Conservation (phyloP, 2,329 filamentous ascomycete genomes). For the Sclerotinia trifoliorum region DNA sequence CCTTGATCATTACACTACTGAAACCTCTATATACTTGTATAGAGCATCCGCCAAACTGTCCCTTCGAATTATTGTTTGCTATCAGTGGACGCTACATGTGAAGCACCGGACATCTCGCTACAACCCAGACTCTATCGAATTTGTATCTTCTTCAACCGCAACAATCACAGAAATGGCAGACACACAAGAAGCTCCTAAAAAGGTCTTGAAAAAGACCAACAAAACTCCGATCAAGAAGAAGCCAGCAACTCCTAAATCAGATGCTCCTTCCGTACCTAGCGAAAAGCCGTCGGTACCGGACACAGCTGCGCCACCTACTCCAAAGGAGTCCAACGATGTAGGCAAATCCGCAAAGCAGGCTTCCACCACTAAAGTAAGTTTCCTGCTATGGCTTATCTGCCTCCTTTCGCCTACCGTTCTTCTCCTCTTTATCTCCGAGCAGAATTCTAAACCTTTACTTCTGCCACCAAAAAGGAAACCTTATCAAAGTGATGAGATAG, state of each 20-base stretch:
- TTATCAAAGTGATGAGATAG: slow-evolving; percentile 1
- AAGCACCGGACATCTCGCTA: slow-evolving; percentile 11
- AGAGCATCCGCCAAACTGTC: slow-evolving; percentile 15
- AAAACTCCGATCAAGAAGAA: slow-evolving; percentile 23
- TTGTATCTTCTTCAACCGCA: neutral
- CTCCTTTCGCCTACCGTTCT: slow-evolving; percentile 22
- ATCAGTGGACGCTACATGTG: slow-evolving; percentile 17
- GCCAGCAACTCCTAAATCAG: neutral
- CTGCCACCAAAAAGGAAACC: neutral
- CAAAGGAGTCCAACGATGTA: slow-evolving; percentile 18
- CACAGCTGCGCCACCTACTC: neutral
- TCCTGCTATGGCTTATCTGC: slow-evolving; percentile 20
- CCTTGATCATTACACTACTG: neutral
- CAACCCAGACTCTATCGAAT: slow-evolving; percentile 12
- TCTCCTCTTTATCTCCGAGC: slow-evolving; percentile 15
- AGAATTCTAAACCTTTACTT: neutral
- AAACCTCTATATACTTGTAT: slow-evolving; percentile 19
- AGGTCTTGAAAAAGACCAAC: slow-evolving; percentile 18
- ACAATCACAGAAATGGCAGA: slow-evolving; percentile 17
- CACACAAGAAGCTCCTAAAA: slow-evolving; percentile 22
- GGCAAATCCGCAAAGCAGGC: slow-evolving; percentile 20
- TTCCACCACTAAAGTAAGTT: slow-evolving; percentile 23
- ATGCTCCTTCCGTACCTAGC: slow-evolving; percentile 3
- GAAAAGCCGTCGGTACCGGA: slow-evolving; percentile 1
- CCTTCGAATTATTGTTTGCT: slow-evolving; percentile 15